Evolutionary conservation across 768 basidiomycete genomes (phyloP).

Genomic region (Pleurotus pulmonarius): DNA sequence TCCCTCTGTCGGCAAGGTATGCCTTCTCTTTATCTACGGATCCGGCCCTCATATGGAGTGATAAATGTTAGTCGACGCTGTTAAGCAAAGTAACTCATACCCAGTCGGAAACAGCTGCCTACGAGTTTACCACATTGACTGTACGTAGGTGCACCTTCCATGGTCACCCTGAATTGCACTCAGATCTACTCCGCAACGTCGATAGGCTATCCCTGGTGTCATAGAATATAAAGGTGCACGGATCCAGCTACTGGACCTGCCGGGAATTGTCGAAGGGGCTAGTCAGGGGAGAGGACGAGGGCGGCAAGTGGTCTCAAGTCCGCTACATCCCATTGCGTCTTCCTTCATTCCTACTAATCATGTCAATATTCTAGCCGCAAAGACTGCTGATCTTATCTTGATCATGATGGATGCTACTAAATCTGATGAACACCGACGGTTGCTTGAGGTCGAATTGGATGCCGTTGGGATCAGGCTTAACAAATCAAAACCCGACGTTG

Average conservation of each 20-base stretch:
- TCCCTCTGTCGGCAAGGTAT: slow-evolving; percentile 88
- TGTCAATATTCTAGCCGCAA: slow-evolving; percentile 48
- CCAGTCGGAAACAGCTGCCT: slow-evolving; percentile 82
- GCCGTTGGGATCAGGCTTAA: slow-evolving; percentile 96
- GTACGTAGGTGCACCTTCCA: slow-evolving; percentile 32
- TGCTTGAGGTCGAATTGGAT: slow-evolving; percentile 92
- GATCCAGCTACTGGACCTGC: slow-evolving; percentile 92
- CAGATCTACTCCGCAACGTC: slow-evolving; percentile 7
- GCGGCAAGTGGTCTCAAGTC: slow-evolving; percentile 92
- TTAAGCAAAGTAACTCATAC: slow-evolving; percentile 92
- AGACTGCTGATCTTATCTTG: slow-evolving; percentile 91
- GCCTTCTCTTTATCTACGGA: neutral
- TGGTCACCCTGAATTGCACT: neutral
- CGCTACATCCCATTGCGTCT: slow-evolving; percentile 14
- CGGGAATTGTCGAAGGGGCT: slow-evolving; percentile 93
- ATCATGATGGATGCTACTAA: slow-evolving; percentile 94
- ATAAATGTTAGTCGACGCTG: slow-evolving; percentile 68
- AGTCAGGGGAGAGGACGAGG: slow-evolving; percentile 90
- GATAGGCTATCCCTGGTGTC: slow-evolving; percentile 92
- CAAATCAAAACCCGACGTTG: slow-evolving; percentile 85
- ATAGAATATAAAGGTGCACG: slow-evolving; percentile 90
- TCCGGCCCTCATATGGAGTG: neutral
- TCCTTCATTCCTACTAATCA: neutral
- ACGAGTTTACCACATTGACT: slow-evolving; percentile 93
- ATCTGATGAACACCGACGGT: slow-evolving; percentile 82